These are phyloP conservation scores for Kwoniella sp. DNA, from an alignment of 768 basidiomycete species.

Conservation along the genomic window DNA sequence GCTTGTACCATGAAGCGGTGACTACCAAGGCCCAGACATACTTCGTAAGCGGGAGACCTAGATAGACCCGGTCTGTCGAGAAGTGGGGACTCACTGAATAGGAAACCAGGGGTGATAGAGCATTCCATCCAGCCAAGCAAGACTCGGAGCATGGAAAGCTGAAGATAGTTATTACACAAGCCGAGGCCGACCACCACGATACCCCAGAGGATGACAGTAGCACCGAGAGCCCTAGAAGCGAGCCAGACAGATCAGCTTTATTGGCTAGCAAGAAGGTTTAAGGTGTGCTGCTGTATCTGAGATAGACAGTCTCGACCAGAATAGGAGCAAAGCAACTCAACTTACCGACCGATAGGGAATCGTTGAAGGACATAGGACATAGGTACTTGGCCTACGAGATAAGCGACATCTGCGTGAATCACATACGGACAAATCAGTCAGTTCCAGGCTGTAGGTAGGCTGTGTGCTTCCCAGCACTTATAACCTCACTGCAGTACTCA, in stretches of 20 bases:
- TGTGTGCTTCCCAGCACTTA: no score
- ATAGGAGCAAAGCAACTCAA: no score
- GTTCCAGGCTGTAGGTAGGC: no score
- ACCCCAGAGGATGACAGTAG: conserved; percentile 23
- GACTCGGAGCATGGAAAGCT: conserved; percentile 17
- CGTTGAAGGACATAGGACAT: conserved; percentile 22
- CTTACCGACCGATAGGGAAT: conserved; percentile 21
- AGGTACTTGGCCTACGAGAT: conserved; percentile 21
- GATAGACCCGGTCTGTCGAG: no score
- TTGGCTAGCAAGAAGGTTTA: background rate
- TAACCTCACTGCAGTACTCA: no score
- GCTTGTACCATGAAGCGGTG: conserved; percentile 27
- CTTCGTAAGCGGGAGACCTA: background rate
- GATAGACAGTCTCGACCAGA: no score
- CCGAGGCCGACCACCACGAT: conserved; percentile 19
- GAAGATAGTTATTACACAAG: conserved; percentile 21
- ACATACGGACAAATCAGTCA: no score
- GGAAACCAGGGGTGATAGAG: conserved; percentile 27
- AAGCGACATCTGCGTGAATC: conserved; percentile 10
- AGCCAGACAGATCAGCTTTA: no score
- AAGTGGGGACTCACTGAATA: conserved; percentile 21
- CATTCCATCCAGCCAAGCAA: conserved; percentile 29
- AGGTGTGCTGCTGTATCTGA: background rate
- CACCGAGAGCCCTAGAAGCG: conserved; percentile 12
- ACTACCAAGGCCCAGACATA: conserved; percentile 9